Conservation (phyloP, 805 yeast genomes). For the Scheffersomyces lignosus region DNA sequence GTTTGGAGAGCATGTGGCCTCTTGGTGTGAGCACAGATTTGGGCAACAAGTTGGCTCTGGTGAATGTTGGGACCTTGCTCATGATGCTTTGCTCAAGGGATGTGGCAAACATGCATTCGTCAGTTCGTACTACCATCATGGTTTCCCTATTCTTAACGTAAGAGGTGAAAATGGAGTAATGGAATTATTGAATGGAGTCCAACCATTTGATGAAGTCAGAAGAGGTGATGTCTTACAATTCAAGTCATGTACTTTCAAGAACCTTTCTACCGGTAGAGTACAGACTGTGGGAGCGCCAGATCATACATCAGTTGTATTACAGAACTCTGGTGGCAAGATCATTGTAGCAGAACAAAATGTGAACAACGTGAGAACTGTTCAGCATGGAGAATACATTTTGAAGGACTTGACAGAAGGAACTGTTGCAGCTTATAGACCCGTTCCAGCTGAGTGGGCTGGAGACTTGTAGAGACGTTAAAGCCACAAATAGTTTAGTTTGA, state of each 20-base stretch:
- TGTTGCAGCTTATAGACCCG: constrained; percentile 48
- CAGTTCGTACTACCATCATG: constrained; percentile 48
- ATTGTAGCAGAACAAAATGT: constrained; percentile 52
- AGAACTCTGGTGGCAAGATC: constrained; percentile 27
- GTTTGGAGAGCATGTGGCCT: constrained; percentile 54
- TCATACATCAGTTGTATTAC: constrained; percentile 46
- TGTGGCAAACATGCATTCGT: constrained; percentile 61
- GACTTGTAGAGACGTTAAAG: constrained; percentile 11
- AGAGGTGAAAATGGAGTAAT: constrained; percentile 16
- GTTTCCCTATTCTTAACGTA: constrained; percentile 39
- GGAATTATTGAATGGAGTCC: constrained; percentile 18
- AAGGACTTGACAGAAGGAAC: constrained; percentile 42
- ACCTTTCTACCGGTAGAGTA: constrained; percentile 31
- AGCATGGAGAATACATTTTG: constrained; percentile 37
- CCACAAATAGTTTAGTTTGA: too few species aligned
- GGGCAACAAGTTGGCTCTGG: constrained; percentile 55
- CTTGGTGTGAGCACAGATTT: constrained; percentile 51
- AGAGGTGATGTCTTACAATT: constrained; percentile 61
- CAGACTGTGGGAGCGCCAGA: constrained; percentile 52
- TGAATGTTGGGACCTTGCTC: constrained; percentile 64
- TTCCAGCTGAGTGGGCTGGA: constrained; percentile 46
- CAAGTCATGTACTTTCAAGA: constrained; percentile 38
- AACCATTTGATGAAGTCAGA: constrained; percentile 41
- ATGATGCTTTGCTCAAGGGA: constrained; percentile 51
- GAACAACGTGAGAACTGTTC: constrained; percentile 41